These are phyloP conservation scores for Paecilomyces niveus DNA, from an alignment of 2,329 filamentous ascomycete genomes.

Conservation along the genomic window DNA sequence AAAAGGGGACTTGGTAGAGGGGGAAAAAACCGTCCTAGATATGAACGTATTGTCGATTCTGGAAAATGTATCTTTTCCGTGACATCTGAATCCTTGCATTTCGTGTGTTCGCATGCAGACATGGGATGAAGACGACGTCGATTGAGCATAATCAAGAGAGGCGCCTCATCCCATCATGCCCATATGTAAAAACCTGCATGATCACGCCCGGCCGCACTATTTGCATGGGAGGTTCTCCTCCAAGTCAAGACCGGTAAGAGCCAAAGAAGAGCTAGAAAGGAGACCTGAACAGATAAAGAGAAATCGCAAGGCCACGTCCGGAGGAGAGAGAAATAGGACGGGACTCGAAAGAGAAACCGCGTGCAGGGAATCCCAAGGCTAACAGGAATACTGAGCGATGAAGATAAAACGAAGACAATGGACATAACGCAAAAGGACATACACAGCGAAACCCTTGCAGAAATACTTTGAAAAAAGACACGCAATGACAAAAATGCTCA, in stretches of 20 bases:
- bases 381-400: neutral
- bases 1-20: neutral
- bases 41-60: neutral
- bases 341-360: neutral
- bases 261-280: neutral
- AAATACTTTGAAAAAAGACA: neutral
- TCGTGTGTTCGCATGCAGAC: neutral
- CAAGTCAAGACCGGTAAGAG: neutral
- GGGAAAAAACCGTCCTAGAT: neutral
- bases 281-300: neutral
- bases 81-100: neutral
- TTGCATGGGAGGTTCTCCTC: neutral
- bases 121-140: neutral
- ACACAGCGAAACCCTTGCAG: neutral
- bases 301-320: neutral
- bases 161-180: neutral
- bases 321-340: neutral
- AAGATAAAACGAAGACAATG: neutral
- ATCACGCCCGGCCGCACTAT: neutral
- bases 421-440: neutral
- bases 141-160: neutral
- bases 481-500: neutral
- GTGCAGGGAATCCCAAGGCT: neutral
- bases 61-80: neutral
- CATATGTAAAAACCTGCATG: neutral